Evolutionary conservation across 495 filamentous ascomycete species (phyloP).

Genomic region (Aspergillus bridgeri): DNA sequence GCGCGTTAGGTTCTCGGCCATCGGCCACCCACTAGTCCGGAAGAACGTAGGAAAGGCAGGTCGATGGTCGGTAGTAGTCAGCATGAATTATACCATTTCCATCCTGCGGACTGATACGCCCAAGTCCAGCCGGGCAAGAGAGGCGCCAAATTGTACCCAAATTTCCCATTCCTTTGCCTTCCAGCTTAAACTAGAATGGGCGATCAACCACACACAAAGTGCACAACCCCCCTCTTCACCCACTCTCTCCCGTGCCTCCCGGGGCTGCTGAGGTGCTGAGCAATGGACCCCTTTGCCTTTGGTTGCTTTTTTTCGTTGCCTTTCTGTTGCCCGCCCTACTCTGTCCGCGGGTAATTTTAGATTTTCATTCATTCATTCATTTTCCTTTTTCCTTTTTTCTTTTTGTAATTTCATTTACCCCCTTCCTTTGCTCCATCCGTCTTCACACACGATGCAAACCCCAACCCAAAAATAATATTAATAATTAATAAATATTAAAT

Average conservation of each 20-base stretch:
- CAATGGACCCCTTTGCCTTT: constrained; percentile 22
- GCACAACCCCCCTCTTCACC: constrained; percentile 26
- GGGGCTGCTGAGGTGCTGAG: constrained; percentile 23
- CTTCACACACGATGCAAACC: constrained; percentile 8
- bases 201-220: constrained; percentile 31
- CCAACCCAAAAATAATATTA: not conserved
- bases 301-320: not conserved
- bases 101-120: too few species aligned
- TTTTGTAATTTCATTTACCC: constrained; percentile 11
- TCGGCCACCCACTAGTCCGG: not conserved
- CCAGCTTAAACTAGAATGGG: constrained; percentile 25
- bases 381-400: constrained; percentile 4
- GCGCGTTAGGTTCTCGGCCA: not conserved
- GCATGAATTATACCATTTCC: too few species aligned
- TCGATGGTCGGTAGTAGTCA: not conserved
- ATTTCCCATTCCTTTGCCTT: constrained; percentile 32
- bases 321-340: not conserved
- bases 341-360: not conserved
- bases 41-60: not conserved
- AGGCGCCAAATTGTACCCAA: constrained; percentile 6
- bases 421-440: constrained; percentile 5
- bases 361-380: not conserved
- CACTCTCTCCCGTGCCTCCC: constrained; percentile 26
- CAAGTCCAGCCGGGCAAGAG: not conserved
- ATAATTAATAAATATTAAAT: not conserved